phyloP scores from a whole-genome alignment of 495 filamentous ascomycete genomes.

The Sordaria brevicollis region DNA sequence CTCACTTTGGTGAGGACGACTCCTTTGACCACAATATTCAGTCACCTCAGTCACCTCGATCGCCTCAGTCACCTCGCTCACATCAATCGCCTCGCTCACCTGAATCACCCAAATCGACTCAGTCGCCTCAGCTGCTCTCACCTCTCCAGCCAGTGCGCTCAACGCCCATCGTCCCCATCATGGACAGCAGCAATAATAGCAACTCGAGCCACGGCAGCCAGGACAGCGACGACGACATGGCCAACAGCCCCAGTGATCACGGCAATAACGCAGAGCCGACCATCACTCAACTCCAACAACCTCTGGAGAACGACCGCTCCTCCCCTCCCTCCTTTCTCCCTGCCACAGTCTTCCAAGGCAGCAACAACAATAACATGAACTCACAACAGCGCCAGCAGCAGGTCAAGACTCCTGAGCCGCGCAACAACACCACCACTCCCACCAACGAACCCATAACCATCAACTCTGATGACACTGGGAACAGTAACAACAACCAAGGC shows the following conservation, averaged over 20 bases:
- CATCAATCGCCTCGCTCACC: no score
- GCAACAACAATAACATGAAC: not conserved
- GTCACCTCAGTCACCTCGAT: not conserved
- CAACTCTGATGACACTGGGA: slow-evolving; percentile 17
- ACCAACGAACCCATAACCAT: slow-evolving; percentile 19
- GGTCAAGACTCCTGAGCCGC: slow-evolving; percentile 26
- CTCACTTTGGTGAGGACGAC: not conserved
- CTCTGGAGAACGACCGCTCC: not conserved
- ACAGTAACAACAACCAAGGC: slow-evolving; percentile 6
- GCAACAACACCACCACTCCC: not conserved
- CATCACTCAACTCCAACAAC: not conserved
- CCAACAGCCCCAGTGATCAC: not conserved
- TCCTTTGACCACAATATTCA: not conserved
- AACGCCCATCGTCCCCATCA: not conserved
- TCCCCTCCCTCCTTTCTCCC: not conserved
- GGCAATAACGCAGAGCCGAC: not conserved
- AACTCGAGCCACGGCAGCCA: not conserved
- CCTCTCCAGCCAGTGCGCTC: not conserved
- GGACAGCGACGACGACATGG: not conserved
- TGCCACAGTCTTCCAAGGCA: not conserved
- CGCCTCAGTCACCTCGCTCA: not conserved
- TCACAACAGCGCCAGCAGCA: not conserved
- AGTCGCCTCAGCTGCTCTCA: not conserved
- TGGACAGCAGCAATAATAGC: not conserved
- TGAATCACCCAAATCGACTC: no score